phyloP scores from a whole-genome alignment of 371 early-diverging fungal species.

The Lichtheimia ornata region DNA sequence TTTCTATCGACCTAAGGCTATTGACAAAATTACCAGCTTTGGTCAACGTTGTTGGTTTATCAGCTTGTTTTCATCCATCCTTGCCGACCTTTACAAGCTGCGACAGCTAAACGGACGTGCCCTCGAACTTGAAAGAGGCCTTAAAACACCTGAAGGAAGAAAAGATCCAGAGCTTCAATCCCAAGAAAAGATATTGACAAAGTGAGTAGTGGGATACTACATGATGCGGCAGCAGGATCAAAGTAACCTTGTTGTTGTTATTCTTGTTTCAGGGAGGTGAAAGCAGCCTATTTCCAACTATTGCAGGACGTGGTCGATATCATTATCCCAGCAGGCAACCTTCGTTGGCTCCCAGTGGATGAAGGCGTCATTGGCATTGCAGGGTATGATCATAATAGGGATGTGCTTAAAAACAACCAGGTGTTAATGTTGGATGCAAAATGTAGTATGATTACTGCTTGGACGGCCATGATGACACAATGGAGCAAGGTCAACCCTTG shows the following conservation, averaged over 20 bases:
- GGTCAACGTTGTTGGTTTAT: constrained; percentile 66
- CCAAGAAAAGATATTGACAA: constrained; percentile 36
- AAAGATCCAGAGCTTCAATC: constrained; percentile 29
- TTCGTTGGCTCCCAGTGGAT: constrained; percentile 53
- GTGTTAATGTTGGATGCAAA: neutral
- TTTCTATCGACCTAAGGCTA: constrained; percentile 55
- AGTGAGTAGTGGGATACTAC: constrained; percentile 21
- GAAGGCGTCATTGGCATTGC: constrained; percentile 68
- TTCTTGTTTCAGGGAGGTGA: constrained; percentile 35
- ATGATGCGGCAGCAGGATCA: neutral
- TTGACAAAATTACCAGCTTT: constrained; percentile 47
- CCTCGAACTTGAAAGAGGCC: neutral
- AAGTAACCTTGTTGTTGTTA: neutral
- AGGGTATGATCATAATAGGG: constrained; percentile 41
- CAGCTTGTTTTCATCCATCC: constrained; percentile 59
- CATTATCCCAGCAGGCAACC: constrained; percentile 55
- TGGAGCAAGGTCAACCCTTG: constrained; percentile 39
- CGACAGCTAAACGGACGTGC: constrained; percentile 37
- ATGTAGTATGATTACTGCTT: constrained; percentile 49
- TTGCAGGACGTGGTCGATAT: constrained; percentile 64
- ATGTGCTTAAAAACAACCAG: neutral
- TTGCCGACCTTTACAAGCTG: constrained; percentile 62
- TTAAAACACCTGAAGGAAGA: constrained; percentile 6
- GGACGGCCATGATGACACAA: constrained; percentile 49
- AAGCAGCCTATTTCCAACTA: constrained; percentile 43